These are phyloP conservation scores for Monilinia laxa DNA, from an alignment of 2,329 filamentous ascomycete species.

Conservation along the genomic window DNA sequence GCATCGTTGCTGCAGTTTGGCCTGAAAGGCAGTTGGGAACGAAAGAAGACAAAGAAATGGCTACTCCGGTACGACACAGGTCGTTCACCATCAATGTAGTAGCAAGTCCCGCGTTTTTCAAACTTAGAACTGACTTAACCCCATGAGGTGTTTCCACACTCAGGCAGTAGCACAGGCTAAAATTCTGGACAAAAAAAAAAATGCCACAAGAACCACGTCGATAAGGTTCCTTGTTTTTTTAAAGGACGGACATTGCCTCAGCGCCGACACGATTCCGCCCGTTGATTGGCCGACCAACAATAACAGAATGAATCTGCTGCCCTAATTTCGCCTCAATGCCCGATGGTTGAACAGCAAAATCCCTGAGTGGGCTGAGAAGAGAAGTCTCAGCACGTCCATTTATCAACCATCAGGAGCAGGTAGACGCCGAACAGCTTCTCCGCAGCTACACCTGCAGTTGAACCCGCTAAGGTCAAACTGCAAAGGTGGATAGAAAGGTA, in stretches of 20 bases:
- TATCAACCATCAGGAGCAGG: conserved; percentile 12
- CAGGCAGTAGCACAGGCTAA: conserved; percentile 14
- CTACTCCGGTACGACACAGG: conserved; percentile 13
- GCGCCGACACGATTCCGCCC: conserved; percentile 16
- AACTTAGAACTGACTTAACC: conserved; percentile 15
- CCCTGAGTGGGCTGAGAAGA: conserved; percentile 7
- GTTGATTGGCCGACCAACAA: conserved; percentile 17
- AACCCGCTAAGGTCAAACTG: background rate
- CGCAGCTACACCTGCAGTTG: conserved; percentile 4
- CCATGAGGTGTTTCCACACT: conserved; percentile 10
- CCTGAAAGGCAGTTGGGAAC: background rate
- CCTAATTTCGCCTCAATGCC: conserved; percentile 21
- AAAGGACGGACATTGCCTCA: conserved; percentile 19
- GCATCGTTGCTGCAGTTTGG: conserved; percentile 18
- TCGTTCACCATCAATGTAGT: conserved; percentile 19
- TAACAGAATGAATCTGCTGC: conserved; percentile 12
- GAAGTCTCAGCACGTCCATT: conserved; percentile 16
- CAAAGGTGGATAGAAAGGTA: conserved; percentile 16
- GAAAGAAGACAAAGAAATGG: conserved; percentile 18
- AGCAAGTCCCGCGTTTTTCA: conserved; percentile 11
- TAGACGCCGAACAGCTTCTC: conserved; percentile 16
- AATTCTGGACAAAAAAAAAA: conserved; percentile 5
- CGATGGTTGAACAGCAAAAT: conserved; percentile 15
- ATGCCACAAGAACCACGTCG: conserved; percentile 17
- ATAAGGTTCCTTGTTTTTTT: conserved; percentile 15